Base-by-base conservation (phyloP, 2,329 filamentous ascomycete species). In the Fusarium newnesense region DNA sequence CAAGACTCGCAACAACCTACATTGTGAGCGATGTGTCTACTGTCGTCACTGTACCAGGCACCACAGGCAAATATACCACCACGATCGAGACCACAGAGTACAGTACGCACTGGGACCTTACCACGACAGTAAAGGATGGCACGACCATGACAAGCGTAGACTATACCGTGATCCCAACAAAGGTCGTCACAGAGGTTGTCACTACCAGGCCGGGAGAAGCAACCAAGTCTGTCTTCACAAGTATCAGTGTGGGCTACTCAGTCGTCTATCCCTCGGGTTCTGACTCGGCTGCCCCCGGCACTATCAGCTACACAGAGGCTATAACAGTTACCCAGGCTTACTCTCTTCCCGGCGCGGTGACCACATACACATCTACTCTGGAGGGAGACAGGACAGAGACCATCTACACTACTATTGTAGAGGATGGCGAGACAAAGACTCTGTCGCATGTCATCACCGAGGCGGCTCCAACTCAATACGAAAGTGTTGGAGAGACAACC, bases 401-500 rank as follows among this genome's bases (percentile, higher is more conserved):
- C 12, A 37, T 66, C 7, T 64, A 61, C 47, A 61, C 52, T 4
- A 75, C 73, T 1, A 60, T 70, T 16, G 59, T 74, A 5, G 53
- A 70, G 34, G 60, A 67, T 13, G 69, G 63, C 18, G 42, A 64
- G 5, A 77, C 72, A 13, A 71, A 61, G 44, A 66, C 60, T 3
- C 11, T 70, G 28, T 68, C 60, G 1, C 62, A 44, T 7, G 26
- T 57, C 10, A 53, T 69, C 7, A 75, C 76, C 1, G 56, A 64
- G 18, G 60, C 66, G 7, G 34, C 72, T 3, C 63, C 54, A 4
- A 77, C 68, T 19, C 60, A 44, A 6, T 63, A 72, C 11, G 32
- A 65, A 21, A 74, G 65, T 15, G 67, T 71, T 13, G 76, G 76
- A 34, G 70, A 75, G 28, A 77, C 73, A 19, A 78, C 76, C 10